Conservation (phyloP, 768 basidiomycete genomes). For the Amanita fuliginea region DNA sequence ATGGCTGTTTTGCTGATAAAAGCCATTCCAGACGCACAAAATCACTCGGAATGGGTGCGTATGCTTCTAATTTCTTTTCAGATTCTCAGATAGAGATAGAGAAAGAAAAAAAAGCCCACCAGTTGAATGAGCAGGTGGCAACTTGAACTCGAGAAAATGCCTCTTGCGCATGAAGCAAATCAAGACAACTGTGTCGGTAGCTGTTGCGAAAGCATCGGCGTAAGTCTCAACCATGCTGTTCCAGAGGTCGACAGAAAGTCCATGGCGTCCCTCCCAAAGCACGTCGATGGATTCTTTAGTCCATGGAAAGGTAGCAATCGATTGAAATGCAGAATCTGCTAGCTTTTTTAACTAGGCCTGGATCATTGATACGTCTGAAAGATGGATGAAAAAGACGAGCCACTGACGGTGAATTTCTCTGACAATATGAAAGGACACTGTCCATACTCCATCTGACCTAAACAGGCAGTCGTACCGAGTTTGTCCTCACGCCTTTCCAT, state of each 20-base stretch:
- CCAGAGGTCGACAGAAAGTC: slow-evolving; percentile 28
- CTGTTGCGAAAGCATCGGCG: slow-evolving; percentile 41
- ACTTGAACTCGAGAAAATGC: slow-evolving; percentile 22
- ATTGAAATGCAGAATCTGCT: slow-evolving; percentile 22
- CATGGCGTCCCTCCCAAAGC: slow-evolving; percentile 25
- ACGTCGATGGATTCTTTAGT: slow-evolving; percentile 21
- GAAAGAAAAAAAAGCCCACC: not conserved
- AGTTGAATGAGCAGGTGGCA: slow-evolving; percentile 20
- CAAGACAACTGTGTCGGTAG: slow-evolving; percentile 23
- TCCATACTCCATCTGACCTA: slow-evolving; percentile 16
- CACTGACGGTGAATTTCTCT: slow-evolving; percentile 34
- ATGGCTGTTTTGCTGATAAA: slow-evolving; percentile 27
- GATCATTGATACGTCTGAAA: not conserved
- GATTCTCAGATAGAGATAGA: not conserved
- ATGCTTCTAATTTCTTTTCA: slow-evolving; percentile 7
- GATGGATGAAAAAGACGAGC: slow-evolving; percentile 2
- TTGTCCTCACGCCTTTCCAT: slow-evolving; percentile 15
- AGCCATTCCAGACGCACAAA: slow-evolving; percentile 47
- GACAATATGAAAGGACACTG: slow-evolving; percentile 29
- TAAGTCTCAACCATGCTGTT: slow-evolving; percentile 31
- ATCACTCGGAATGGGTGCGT: slow-evolving; percentile 18
- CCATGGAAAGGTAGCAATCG: slow-evolving; percentile 41
- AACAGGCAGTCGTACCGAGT: slow-evolving; percentile 15
- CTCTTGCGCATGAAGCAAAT: slow-evolving; percentile 25
- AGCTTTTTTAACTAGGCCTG: slow-evolving; percentile 16